These are phyloP conservation scores for Fraxinus floribunda DNA, from an alignment of 305 asterid genomes.

Conservation along the genomic window DNA sequence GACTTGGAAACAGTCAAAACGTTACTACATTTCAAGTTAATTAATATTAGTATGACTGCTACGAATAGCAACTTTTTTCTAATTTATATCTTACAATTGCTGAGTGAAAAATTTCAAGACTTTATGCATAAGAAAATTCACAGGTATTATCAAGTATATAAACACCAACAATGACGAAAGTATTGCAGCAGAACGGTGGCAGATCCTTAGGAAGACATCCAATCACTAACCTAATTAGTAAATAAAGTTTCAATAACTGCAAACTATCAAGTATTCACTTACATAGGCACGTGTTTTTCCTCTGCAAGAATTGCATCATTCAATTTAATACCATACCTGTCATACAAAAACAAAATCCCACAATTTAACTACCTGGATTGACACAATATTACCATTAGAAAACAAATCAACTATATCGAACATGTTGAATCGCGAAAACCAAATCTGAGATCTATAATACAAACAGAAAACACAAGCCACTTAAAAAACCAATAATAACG, in stretches of 20 bases:
- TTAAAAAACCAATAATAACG: not conserved
- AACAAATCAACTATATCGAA: not conserved
- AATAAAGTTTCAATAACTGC: not conserved
- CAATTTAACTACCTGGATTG: not conserved
- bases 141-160: not conserved
- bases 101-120: not conserved
- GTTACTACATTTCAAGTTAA: not conserved
- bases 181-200: not conserved
- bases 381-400: not conserved
- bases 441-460: not conserved
- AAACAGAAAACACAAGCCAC: not conserved
- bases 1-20: not conserved
- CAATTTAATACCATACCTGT: conserved; percentile 37
- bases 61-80: not conserved
- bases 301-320: conserved; percentile 54
- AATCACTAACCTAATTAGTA: not conserved
- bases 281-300: conserved; percentile 53
- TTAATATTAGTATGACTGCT: not conserved
- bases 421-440: not conserved
- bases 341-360: not conserved
- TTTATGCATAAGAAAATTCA: not conserved
- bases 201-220: not conserved
- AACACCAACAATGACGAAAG: not conserved
- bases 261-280: conserved; percentile 14
- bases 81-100: not conserved